Conservation (phyloP, 2,329 filamentous ascomycete genomes). For the Fusarium robinianum region DNA sequence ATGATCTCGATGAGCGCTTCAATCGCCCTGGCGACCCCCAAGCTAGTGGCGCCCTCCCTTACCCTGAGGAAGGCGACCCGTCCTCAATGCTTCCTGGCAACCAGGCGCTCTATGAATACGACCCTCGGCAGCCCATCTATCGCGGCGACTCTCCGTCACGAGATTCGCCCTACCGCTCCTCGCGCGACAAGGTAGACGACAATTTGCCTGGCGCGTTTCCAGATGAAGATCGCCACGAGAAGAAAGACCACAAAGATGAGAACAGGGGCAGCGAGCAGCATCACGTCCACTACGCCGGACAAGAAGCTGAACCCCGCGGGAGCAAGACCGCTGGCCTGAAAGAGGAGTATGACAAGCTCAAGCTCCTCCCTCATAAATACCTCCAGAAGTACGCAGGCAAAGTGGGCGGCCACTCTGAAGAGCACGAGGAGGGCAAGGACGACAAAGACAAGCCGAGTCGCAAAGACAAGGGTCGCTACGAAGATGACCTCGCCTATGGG, state of each 20-base stretch:
- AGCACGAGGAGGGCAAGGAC: constrained; percentile 36
- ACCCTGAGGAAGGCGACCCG: constrained; percentile 46
- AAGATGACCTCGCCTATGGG: constrained; percentile 59
- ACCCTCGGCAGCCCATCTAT: constrained; percentile 42
- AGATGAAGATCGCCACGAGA: constrained; percentile 37
- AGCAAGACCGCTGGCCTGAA: constrained; percentile 11
- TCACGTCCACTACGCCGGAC: constrained; percentile 20
- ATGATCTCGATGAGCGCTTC: constrained; percentile 48
- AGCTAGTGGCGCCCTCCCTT: constrained; percentile 43
- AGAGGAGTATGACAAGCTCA: constrained; percentile 45
- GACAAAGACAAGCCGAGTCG: constrained; percentile 47
- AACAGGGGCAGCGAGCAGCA: constrained; percentile 22
- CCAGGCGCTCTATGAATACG: constrained; percentile 47
- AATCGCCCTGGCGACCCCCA: constrained; percentile 41
- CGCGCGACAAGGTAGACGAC: constrained; percentile 42
- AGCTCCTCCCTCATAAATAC: constrained; percentile 55
- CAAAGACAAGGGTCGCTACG: constrained; percentile 37
- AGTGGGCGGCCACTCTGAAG: constrained; percentile 26
- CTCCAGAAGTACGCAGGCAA: constrained; percentile 42
- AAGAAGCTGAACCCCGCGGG: constrained; percentile 3
- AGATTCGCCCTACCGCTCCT: constrained; percentile 44
- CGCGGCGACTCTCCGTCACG: constrained; percentile 42
- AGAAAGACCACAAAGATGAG: constrained; percentile 35
- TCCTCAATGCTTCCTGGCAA: constrained; percentile 45
- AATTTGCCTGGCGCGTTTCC: constrained; percentile 43